A percentile compares a stretch with the other conserved stretches of the same genome.
phyloP scores from a whole-genome alignment of 805 yeast species.

The Grigorovia humatica region DNA sequence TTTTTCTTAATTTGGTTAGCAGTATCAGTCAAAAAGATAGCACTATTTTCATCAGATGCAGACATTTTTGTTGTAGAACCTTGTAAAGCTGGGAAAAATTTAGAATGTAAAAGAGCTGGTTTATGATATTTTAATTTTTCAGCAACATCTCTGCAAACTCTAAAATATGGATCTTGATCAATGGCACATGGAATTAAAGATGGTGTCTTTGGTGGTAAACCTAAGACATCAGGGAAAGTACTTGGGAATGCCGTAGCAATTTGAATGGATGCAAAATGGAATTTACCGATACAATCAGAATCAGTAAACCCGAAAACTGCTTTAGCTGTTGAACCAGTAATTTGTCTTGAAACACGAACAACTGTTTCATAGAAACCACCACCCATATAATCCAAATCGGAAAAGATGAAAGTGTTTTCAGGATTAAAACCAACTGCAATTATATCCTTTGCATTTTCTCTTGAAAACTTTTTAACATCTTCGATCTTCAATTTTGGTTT shows the following conservation, averaged over 20 bases:
- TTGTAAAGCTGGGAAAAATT: constrained; percentile 96
- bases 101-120: constrained; percentile 87
- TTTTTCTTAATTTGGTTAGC: constrained; percentile 87
- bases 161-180: constrained; percentile 97
- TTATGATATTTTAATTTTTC: constrained; percentile 81
- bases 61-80: constrained; percentile 96
- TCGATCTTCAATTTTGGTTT: constrained; percentile 82
- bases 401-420: constrained; percentile 88
- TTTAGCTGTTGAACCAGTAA: constrained; percentile 93
- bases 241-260: constrained; percentile 94
- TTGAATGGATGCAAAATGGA: constrained; percentile 93
- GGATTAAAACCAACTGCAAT: constrained; percentile 92
- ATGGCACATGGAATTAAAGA: constrained; percentile 98
- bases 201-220: constrained; percentile 79
- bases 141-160: constrained; percentile 96
- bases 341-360: constrained; percentile 83
- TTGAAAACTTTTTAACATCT: constrained; percentile 73
- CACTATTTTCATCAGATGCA: constrained; percentile 81
- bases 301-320: constrained; percentile 96
- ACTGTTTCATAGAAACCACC: constrained; percentile 91
- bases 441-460: constrained; percentile 83
- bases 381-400: constrained; percentile 88
- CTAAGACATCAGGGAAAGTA: constrained; percentile 89
- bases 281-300: constrained; percentile 86
- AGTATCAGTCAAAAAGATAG: constrained; percentile 93